Evolutionary conservation across 176 grass and related monocot species (phyloP), one percentile per base, ranked within the genome.

Genomic region (Aechmea fasciata): DNA sequence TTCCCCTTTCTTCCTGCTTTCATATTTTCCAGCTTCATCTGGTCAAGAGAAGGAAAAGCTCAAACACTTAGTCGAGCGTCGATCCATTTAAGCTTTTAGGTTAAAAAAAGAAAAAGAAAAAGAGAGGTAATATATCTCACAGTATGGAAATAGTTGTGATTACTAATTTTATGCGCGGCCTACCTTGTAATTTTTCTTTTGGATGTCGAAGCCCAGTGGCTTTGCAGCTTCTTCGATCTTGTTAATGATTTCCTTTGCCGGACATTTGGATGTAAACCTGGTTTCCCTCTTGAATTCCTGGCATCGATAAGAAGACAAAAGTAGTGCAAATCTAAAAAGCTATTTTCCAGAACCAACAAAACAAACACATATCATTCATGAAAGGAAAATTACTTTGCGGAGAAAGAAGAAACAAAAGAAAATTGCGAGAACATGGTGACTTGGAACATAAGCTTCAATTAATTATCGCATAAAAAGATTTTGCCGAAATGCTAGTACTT

Each of bases 1-100:
- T 99, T 99, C 67, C 94, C 94, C 75, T 99, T 99, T 77, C 94
- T 90, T 48, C 94, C 94, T 61, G 94, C 94, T 85, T 90, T 99
- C 0, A 83, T 62, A 23, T 99, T 99, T 72, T 99, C 82, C 76
- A 99, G 85, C 72, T 76, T 75, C 94, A 99, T 93, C 94, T 99
- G 66, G 19, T 66, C 5, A 61, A 84, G 65, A 49, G 33, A 82
- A 82, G 9, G 69, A 75, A 19, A 79, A 51, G 8, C 33, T 41
- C 25, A 26, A 26, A 26, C 25, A 26, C 25, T 26, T 26, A 26
- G 25, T 26, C 33, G 5, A 41, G 20, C 51, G 13, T 28, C 41
- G 51, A 72, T 50, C 14, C 47, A 29, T 72, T 63, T 47, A 71
- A 13, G n/a, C 18, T 20, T 67, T 67, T 47, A 17, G 69, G 49